Base-by-base conservation (phyloP, 768 basidiomycete species). In the Leccinum broughii region DNA sequence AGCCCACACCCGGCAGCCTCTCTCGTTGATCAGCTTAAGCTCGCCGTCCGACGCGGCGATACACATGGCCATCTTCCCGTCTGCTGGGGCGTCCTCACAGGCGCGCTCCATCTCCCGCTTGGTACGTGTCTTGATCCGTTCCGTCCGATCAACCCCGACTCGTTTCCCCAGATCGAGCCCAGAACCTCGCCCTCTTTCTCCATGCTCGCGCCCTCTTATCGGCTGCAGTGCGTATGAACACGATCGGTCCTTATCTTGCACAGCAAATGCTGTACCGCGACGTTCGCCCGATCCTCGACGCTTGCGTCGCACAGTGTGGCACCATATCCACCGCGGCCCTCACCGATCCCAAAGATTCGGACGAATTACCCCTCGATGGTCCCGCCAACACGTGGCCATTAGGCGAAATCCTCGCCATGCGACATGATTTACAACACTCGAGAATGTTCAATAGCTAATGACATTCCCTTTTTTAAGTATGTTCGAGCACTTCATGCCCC, bases 341-440 rank as follows among this genome's bases (percentile, higher is more conserved):
- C 17, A 70, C 70, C 53, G 30, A 60, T 34, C 55, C 13, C 55
- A 64, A 34, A 35, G 55, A 60, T 28, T 24, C 26, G 8, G 65
- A 66, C 30, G 54, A 63, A 68, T 66, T 52, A 61, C 60, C 74
- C n/a, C 68, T 77, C 11, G 66, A 77, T 35, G 89, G 86, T 0
- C 94, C 95, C 4, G 88, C 89, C 39, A 94, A 87, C 67, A 98
- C 93, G 15, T 98, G 96, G 96, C 97, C 96, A 1, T 74, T 99
- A 20, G 95, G 95, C 17, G 97, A 99, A 76, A 89, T 98, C 44
- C 80, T 98, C 30, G 87, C 90, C 37, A 84, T 86, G 44, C 81
- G 97, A 60, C 97, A 99, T 74, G 96, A 98, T 76, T 76, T 94
- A 68, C 92, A 95, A 74, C 96, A 98, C 76, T 95, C 93, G 49